A percentile compares a stretch with the other conserved stretches of the same genome.
Conservation (phyloP, 306 rosid species). For the Mimosa pudica region DNA sequence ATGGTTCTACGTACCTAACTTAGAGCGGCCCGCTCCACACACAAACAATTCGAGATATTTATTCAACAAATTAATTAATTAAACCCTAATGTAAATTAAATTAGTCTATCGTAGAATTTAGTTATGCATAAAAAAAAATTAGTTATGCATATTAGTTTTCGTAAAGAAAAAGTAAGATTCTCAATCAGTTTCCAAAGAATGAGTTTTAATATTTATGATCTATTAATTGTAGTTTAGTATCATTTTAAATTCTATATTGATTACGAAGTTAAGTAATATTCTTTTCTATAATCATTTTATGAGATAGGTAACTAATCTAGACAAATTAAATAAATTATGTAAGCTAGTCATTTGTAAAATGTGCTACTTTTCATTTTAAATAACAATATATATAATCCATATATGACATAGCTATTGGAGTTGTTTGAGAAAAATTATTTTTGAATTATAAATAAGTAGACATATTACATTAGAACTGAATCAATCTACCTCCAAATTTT, state of each 20-base stretch:
- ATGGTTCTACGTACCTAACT: slow-evolving; percentile 43
- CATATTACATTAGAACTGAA: no score
- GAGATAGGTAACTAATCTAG: neutral
- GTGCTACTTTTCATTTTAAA: no score
- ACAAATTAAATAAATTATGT: no score
- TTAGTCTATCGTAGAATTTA: neutral
- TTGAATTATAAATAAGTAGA: no score
- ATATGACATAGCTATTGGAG: no score
- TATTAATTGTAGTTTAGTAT: neutral
- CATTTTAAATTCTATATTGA: neutral
- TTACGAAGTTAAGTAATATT: neutral
- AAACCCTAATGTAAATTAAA: slow-evolving; percentile 6
- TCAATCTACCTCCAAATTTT: no score
- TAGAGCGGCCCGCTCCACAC: slow-evolving; percentile 11
- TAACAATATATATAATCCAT: no score
- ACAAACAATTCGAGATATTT: slow-evolving; percentile 6
- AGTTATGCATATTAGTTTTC: neutral
- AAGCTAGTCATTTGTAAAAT: no score
- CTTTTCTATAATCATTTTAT: no score
- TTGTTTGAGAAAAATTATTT: no score
- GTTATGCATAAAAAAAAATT: neutral
- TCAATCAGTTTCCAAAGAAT: slow-evolving; percentile 6
- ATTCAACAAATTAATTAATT: neutral
- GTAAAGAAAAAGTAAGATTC: neutral
- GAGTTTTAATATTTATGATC: neutral